Conservation (phyloP, 2,329 filamentous ascomycete genomes). For the Phialophora tarda region DNA sequence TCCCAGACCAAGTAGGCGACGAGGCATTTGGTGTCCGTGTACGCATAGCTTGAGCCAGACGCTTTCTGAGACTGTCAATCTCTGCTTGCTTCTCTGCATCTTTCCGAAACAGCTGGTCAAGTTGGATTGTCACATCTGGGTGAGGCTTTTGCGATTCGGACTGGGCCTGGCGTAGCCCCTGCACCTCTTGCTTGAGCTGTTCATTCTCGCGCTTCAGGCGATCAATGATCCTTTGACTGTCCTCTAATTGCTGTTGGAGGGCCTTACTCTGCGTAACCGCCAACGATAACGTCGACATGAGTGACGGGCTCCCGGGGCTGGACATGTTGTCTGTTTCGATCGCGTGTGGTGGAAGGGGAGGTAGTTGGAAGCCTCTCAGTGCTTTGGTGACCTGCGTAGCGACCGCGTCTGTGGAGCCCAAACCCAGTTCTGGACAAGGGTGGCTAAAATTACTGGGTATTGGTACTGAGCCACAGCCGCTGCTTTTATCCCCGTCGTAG, state of each 20-base stretch:
- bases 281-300: slow-evolving; percentile 26
- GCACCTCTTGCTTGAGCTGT: slow-evolving; percentile 36
- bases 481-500: not conserved
- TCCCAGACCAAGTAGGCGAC: slow-evolving; percentile 24
- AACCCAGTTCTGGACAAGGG: too few relatives aligned
- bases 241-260: slow-evolving; percentile 37
- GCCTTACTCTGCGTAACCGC: slow-evolving; percentile 42
- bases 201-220: slow-evolving; percentile 45
- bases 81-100: slow-evolving; percentile 38
- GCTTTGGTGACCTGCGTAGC: not conserved
- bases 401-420: not conserved
- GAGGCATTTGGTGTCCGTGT: slow-evolving; percentile 26
- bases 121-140: slow-evolving; percentile 17
- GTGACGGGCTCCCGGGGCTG: not conserved
- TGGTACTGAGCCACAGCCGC: too few relatives aligned
- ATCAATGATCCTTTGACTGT: slow-evolving; percentile 25
- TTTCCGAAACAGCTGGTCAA: slow-evolving; percentile 36
- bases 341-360: not conserved
- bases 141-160: not conserved
- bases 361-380: not conserved
- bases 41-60: slow-evolving; percentile 23
- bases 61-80: slow-evolving; percentile 34
- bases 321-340: slow-evolving; percentile 2
- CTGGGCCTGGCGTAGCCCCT: slow-evolving; percentile 22
- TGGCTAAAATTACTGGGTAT: too few relatives aligned